Evolutionary conservation across 2,329 filamentous ascomycete species (phyloP).

Genomic region (Hypoxylon sp.): DNA sequence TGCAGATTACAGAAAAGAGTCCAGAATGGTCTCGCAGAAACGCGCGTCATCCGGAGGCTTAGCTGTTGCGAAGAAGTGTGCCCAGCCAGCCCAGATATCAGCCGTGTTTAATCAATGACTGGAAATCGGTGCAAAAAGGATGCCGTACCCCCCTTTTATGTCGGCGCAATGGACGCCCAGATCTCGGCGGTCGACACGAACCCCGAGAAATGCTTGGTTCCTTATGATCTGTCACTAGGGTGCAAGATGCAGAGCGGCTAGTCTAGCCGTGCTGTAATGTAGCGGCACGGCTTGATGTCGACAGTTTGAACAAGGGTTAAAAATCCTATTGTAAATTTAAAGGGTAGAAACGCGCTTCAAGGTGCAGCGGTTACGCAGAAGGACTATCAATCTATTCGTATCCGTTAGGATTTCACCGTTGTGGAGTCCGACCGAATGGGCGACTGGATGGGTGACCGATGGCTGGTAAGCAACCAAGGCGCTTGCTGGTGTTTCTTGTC

Average conservation of each 20-base stretch:
- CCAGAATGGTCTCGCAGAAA: conserved; percentile 20
- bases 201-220: conserved; percentile 21
- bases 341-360: conserved; percentile 5
- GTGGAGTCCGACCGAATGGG: conserved; percentile 24
- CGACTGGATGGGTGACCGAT: conserved; percentile 16
- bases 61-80: conserved; percentile 15
- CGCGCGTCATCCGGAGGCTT: conserved; percentile 44
- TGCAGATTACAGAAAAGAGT: conserved; percentile 4
- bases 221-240: conserved; percentile 41
- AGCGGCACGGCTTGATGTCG: conserved; percentile 38
- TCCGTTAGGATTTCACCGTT: conserved; percentile 14
- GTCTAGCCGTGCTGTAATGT: conserved; percentile 24
- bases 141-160: conserved; percentile 30
- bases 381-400: conserved; percentile 18
- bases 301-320: conserved; percentile 16
- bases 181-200: conserved; percentile 40
- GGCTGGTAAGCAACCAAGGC: conserved; percentile 29
- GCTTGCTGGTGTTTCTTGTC: conserved; percentile 14
- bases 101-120: conserved; percentile 22
- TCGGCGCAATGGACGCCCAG: conserved; percentile 31
- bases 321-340: conserved; percentile 20
- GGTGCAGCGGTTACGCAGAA: conserved; percentile 22
- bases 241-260: conserved; percentile 25
- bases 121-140: conserved; percentile 25
- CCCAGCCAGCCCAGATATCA: conserved; percentile 16